Percentiles rank a stretch among this genome's conserved stretches.
Conservation (phyloP, 169 alveolate species). For the Theileria parva region DNA sequence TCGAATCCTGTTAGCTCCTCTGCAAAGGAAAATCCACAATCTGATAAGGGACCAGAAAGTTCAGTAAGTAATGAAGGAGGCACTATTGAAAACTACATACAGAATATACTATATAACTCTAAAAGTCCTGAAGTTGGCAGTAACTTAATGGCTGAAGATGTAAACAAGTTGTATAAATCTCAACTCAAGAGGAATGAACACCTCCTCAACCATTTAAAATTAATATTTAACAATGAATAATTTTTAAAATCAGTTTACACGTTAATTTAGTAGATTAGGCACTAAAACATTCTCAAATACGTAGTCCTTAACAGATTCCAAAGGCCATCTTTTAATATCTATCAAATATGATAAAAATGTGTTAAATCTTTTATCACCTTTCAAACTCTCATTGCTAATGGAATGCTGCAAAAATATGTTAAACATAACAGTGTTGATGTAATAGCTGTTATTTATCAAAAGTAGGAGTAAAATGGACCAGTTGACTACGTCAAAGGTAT, state of each 20-base stretch:
- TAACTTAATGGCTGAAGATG: not conserved
- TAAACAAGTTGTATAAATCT: not conserved
- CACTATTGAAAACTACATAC: not conserved
- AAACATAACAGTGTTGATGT: not conserved
- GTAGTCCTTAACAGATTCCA: not conserved
- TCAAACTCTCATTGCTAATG: not conserved
- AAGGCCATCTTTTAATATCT: not conserved
- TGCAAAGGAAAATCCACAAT: not conserved
- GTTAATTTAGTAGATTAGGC: not conserved
- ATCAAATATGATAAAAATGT: not conserved
- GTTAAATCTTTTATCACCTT: not conserved
- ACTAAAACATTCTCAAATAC: not conserved
- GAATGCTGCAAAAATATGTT: not conserved
- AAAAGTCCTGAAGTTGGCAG: not conserved
- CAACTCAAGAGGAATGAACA: slow-evolving; percentile 3
- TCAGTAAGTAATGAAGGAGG: not conserved
- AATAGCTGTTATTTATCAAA: not conserved
- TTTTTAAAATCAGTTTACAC: not conserved
- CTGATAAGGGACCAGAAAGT: not conserved
- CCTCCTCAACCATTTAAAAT: slow-evolving; percentile 1
- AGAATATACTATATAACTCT: not conserved
- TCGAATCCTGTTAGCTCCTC: not conserved
- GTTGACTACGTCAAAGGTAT: not conserved
- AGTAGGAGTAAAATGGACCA: not conserved
- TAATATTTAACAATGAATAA: not conserved